Evolutionary conservation across 2,329 filamentous ascomycete genomes (phyloP).

Genomic region (Juglanconis juglandina): DNA sequence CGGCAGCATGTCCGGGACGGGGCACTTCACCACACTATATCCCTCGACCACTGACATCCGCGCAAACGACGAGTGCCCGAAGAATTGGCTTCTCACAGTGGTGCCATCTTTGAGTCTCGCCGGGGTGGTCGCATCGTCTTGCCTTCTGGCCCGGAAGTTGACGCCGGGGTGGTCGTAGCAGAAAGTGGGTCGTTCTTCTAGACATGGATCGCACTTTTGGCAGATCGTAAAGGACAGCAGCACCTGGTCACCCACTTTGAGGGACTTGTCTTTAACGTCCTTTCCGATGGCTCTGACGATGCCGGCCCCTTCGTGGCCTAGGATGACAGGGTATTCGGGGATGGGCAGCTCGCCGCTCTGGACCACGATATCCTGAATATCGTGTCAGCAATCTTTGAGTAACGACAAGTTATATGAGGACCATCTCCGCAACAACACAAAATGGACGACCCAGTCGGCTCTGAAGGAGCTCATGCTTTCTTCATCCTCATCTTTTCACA

Average conservation of each 20-base stretch:
- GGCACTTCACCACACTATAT: constrained; percentile 24
- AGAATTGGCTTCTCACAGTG: constrained; percentile 28
- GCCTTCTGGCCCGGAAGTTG: constrained; percentile 23
- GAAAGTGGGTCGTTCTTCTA: constrained; percentile 24
- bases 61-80: constrained; percentile 30
- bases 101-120: constrained; percentile 13
- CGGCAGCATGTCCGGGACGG: constrained; percentile 24
- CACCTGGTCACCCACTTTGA: constrained; percentile 31
- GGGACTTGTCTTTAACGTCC: constrained; percentile 23
- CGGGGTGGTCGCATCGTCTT: constrained; percentile 19
- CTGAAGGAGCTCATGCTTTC: background rate
- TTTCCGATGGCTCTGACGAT: constrained; percentile 28
- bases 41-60: constrained; percentile 24
- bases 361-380: constrained; percentile 25
- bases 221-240: constrained; percentile 34
- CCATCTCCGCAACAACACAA: too few relatives aligned
- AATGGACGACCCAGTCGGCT: background rate
- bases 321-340: constrained; percentile 26
- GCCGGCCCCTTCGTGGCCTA: constrained; percentile 26
- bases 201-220: constrained; percentile 29
- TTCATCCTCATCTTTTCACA: background rate
- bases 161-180: constrained; percentile 24
- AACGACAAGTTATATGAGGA: background rate
- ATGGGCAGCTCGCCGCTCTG: constrained; percentile 24
- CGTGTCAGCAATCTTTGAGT: background rate